Evolutionary conservation across 2,329 filamentous ascomycete species (phyloP).

Genomic region (Didymella sp.): DNA sequence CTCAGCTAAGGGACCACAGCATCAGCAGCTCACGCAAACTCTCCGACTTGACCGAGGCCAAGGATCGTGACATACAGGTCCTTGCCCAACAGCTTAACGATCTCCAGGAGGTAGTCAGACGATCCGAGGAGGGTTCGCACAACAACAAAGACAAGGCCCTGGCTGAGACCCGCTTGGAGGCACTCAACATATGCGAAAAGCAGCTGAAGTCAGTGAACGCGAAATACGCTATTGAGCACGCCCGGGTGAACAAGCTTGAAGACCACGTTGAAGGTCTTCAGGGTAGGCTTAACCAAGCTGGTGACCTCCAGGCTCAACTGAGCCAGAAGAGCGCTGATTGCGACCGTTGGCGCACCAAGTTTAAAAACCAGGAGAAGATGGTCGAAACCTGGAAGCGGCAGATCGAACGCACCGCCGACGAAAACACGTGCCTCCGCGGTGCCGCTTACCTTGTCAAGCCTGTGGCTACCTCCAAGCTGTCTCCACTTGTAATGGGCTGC

Average conservation of each 20-base stretch:
- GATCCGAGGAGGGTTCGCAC: neutral
- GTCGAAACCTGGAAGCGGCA: neutral
- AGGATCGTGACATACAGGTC: conserved; percentile 1
- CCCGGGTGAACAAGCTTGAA: conserved; percentile 20
- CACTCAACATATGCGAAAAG: conserved; percentile 20
- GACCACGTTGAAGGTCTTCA: conserved; percentile 20
- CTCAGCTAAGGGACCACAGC: neutral
- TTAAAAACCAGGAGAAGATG: conserved; percentile 15
- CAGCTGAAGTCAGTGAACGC: conserved; percentile 18
- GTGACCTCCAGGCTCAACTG: conserved; percentile 23
- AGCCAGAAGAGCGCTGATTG: conserved; percentile 30
- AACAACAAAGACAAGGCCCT: conserved; percentile 3
- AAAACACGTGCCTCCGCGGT: conserved; percentile 28
- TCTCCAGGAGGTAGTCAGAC: neutral
- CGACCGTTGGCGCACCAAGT: conserved; percentile 28
- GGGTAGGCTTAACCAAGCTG: conserved; percentile 8
- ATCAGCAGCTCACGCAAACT: neutral
- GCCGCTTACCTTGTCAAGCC: conserved; percentile 39
- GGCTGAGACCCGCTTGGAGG: conserved; percentile 18
- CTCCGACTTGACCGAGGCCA: neutral
- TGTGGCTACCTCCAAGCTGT: conserved; percentile 24
- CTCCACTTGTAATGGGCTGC: conserved; percentile 33
- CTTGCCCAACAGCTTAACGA: neutral
- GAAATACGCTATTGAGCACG: conserved; percentile 20
- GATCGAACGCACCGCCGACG: conserved; percentile 19